Conservation (phyloP, 495 filamentous ascomycete species). For the Xylaria scruposa region DNA sequence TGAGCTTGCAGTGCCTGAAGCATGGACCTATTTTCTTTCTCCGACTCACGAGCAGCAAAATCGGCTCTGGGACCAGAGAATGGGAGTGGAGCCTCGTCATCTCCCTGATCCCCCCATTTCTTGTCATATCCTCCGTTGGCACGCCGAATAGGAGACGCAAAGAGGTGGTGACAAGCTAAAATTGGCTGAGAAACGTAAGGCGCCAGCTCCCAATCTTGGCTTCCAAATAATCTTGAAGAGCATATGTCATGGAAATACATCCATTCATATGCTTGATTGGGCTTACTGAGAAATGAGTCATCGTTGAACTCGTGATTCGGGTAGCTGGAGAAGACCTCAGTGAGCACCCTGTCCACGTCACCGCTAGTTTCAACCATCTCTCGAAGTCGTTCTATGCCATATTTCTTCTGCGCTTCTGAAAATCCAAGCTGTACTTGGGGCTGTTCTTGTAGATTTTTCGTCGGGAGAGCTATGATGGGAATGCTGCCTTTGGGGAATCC, state of each 20-base stretch:
- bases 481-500: conserved; percentile 72
- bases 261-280: conserved; percentile 88
- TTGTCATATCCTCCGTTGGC: conserved; percentile 43
- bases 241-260: conserved; percentile 89
- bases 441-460: conserved; percentile 49
- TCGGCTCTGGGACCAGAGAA: conserved; percentile 83
- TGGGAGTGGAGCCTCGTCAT: conserved; percentile 66
- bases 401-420: conserved; percentile 75
- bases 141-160: conserved; percentile 67
- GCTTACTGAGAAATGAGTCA: conserved; percentile 88
- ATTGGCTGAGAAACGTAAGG: conserved; percentile 85
- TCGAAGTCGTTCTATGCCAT: conserved; percentile 77
- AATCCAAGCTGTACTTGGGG: conserved; percentile 65
- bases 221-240: conserved; percentile 72
- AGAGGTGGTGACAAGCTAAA: conserved; percentile 90
- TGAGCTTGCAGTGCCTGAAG: conserved; percentile 59
- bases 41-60: conserved; percentile 76
- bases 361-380: conserved; percentile 90
- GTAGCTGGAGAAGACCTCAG: conserved; percentile 80
- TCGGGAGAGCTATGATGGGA: conserved; percentile 31
- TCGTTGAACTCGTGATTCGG: conserved; percentile 89
- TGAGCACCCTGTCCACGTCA: conserved; percentile 84
- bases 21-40: conserved; percentile 66
- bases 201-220: conserved; percentile 86
- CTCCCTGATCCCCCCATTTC: conserved; percentile 53